A percentile compares a stretch with the other conserved stretches of the same genome.
Conservation (phyloP, 805 yeast genomes). For the Candida oleophila region DNA sequence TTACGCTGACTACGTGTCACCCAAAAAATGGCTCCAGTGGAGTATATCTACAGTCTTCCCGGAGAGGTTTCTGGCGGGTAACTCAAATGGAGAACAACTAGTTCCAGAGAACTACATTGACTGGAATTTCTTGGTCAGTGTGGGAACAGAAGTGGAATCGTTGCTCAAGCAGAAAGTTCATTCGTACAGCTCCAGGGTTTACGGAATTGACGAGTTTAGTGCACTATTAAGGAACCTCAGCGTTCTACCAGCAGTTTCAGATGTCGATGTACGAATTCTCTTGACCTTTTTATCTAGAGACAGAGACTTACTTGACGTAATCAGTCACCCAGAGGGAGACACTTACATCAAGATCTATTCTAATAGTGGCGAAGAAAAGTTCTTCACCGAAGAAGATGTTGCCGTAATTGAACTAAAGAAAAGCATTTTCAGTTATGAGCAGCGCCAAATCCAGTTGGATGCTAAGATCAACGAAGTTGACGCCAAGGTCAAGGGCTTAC, state of each 20-base stretch:
- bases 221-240: background rate
- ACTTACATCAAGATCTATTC: constrained; percentile 9
- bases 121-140: constrained; percentile 10
- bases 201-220: background rate
- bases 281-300: constrained; percentile 29
- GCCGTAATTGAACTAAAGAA: constrained; percentile 27
- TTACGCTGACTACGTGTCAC: constrained; percentile 9
- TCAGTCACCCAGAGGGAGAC: constrained; percentile 9
- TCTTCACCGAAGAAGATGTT: constrained; percentile 25
- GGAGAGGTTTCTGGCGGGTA: constrained; percentile 14
- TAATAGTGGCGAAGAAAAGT: background rate
- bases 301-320: background rate
- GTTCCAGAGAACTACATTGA: constrained; percentile 22
- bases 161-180: constrained; percentile 9
- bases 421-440: constrained; percentile 16
- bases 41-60: constrained; percentile 9
- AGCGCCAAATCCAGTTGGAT: constrained; percentile 19
- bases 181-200: constrained; percentile 2
- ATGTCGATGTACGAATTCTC: constrained; percentile 26
- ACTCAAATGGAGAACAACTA: constrained; percentile 13
- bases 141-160: constrained; percentile 1
- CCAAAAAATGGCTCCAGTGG: constrained; percentile 16
- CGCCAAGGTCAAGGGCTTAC: constrained; percentile 13
- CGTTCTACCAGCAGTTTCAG: constrained; percentile 6
- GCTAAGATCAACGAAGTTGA: constrained; percentile 16